Evolutionary conservation across 1,139 yeast species (phyloP), one percentile per base, ranked within the genome.

Genomic region (Kurtzmaniella quercitrusa): DNA sequence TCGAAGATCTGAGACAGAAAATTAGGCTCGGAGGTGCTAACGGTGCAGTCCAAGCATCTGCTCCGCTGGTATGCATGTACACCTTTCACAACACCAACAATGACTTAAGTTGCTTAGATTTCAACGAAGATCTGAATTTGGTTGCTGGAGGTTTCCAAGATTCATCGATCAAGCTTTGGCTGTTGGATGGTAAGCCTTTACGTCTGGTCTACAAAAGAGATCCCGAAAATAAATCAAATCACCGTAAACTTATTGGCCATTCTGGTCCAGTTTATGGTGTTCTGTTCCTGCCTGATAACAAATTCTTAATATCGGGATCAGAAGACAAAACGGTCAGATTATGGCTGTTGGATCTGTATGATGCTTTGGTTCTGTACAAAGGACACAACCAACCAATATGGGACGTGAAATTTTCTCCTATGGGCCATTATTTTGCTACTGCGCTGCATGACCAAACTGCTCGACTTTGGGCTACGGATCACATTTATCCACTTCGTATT

Each of bases 401-500:
- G 98, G 98, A 94, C 59, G 97, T 93, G 5, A 79, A 86, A 53
- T 93, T 89, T 57, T 84, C 96, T 3, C 98, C 98, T 1, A 70
- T 87, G 56, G 98, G 98, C 2, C 98, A 93, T 65, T 94, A 94
- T 66, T 94, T 94, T 64, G 97, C 95, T 11, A 89, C 97, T 0
- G 97, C 95, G 0, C 88, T 97, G 3, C 97, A 91, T 57, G 99
- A 94, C 59, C 97, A 91, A 61, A 94, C 98, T 0, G 98, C 98
- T 0, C 74, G 98, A 49, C 71, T 94, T 47, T 94, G 99, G 99
- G 91, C 96, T 33, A 89, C 96, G 48, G 98, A 94, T 61, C 99
- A 94, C 63, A 91, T 94, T 38, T 91, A 93, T 60, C 98, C 98
- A 28, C 73, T 94, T 52, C 74, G 98, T 52, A 88, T 94, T 33